Base-by-base conservation (phyloP, 2,329 filamentous ascomycete species). In the Fusarium sp. region DNA sequence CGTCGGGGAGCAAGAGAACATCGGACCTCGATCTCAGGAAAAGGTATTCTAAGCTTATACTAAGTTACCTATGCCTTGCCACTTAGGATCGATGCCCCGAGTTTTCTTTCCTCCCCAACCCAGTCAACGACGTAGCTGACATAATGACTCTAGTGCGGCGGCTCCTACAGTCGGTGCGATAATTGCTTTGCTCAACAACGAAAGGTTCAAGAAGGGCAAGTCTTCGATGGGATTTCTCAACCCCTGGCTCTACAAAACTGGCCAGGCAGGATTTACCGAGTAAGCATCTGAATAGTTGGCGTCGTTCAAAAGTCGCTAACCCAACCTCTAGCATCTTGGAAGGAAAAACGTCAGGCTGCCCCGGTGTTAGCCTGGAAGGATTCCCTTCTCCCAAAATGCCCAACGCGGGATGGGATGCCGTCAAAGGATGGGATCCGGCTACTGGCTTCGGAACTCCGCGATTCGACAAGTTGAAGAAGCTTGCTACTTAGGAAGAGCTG, bases 101-200 rank as follows among this genome's bases (percentile, higher is more conserved):
- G 39, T 24, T 41, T n/a, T n/a, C 22, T 41, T 24, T 16, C 22
- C 39, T 41, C 39, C 22, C n/a, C 39, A n/a, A 1, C 20, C 26
- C 11, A 33, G 9, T 4, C 22, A 5, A 26, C 9, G 3, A 26
- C 9, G 3, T 22, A 14, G 7, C 50, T 51, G 16, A 64, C 62
- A 74, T 65, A 15, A 11, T 45, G 15, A 5, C 33, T 20, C 28
- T 53, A 86, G 84, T 62, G 91, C 91, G 2, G 87, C 91, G 6
- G 83, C 89, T 1, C 92, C 92, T 0, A 83, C 90, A 1, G 87
- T 91, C 55, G 90, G 91, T 0, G 86, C 86, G 20, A 86, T 94
- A 70, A 82, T 94, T 54, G 85, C 88, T 2, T 85, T 92, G 41
- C 79, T 94, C 56, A 93, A 93, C 77, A 89, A 91, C 66, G 86